Percentiles rank a stretch among this genome's conserved stretches.
Conservation (phyloP, 2,329 filamentous ascomycete genomes). For the Fusarium sp. region DNA sequence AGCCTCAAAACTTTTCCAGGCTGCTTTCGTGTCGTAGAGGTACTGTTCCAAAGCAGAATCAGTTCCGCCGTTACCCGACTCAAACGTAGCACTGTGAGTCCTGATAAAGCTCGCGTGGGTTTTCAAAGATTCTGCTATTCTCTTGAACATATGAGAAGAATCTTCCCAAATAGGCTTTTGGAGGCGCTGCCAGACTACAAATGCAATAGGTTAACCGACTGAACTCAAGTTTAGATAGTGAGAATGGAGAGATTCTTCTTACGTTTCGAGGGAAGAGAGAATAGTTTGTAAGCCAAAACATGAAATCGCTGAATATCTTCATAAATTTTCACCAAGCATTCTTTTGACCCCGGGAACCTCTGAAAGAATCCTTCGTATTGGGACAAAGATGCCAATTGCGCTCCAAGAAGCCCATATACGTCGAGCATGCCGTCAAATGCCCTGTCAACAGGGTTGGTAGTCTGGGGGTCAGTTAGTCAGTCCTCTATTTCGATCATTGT, state of each 20-base stretch:
- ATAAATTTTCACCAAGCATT: slow-evolving; percentile 10
- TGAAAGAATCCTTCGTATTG: neutral
- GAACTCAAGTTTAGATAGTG: rapidly evolving
- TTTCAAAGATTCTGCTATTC: neutral
- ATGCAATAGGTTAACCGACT: rapidly evolving
- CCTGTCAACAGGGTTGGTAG: neutral
- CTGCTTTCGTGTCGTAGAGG: neutral
- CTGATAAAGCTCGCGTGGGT: neutral
- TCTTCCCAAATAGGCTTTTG: slow-evolving; percentile 21
- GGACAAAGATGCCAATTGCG: neutral
- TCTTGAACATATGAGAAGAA: neutral
- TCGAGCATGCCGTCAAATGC: slow-evolving; percentile 15
- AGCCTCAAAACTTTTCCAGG: neutral
- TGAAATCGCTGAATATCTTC: neutral
- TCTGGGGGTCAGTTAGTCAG: neutral
- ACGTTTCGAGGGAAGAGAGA: neutral
- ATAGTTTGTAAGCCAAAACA: neutral
- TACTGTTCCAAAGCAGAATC: neutral
- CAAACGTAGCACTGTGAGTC: rapidly evolving
- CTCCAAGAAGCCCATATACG: slow-evolving; percentile 3
- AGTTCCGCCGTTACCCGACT: rapidly evolving
- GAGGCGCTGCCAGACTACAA: slow-evolving; percentile 18
- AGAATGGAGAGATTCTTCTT: rapidly evolving
- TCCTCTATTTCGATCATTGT: too few species aligned
- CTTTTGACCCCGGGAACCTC: neutral